Evolutionary conservation across 164 flowering plant species (phyloP).

Genomic region (grape (Vitis vinifera)): ASM3070453v1 NC_081820.1:26930001-26930500

Average conservation of each 20-base stretch:
- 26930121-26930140: conserved; percentile 83
- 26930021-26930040: conserved; percentile 49
- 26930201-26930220: conserved; percentile 92
- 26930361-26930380: neutral
- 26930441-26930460: conserved; percentile 66
- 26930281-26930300: neutral
- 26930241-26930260: neutral
- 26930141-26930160: conserved; percentile 76
- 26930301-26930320: no score
- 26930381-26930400: neutral
- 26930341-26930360: neutral
- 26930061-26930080: neutral
- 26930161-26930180: conserved; percentile 64
- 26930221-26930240: conserved; percentile 96
- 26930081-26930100: neutral
- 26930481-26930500: conserved; percentile 49
- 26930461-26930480: conserved; percentile 72
- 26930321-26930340: neutral
- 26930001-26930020: conserved; percentile 71
- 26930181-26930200: conserved; percentile 77
- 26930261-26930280: neutral
- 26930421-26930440: conserved; percentile 57
- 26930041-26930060: neutral
- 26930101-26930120: neutral
- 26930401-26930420: conserved; percentile 69